Evolutionary conservation across 2,329 filamentous ascomycete genomes (phyloP).

Genomic region (Neurospora crassa): DNA sequence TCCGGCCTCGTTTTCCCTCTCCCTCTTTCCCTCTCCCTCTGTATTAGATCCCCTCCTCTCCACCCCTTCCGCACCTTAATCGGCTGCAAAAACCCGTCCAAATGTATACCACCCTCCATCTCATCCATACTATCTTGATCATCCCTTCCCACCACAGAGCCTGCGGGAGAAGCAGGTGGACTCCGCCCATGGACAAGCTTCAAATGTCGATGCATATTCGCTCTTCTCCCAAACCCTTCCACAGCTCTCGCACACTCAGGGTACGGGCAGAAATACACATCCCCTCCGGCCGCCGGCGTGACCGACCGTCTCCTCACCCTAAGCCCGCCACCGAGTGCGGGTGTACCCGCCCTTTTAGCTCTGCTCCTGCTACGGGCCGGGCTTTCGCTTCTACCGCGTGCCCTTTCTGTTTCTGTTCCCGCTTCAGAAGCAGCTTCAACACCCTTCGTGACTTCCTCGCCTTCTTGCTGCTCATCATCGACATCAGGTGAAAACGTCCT

Average conservation of each 20-base stretch:
- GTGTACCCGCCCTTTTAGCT: neutral
- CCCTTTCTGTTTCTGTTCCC: neutral
- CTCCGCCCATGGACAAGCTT: conserved; percentile 16
- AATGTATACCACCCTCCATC: conserved; percentile 53
- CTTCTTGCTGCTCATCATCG: neutral
- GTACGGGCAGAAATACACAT: conserved; percentile 26
- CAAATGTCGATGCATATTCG: conserved; percentile 33
- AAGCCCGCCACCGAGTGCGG: neutral
- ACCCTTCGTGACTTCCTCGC: neutral
- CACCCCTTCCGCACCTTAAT: conserved; percentile 41
- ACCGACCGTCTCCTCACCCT: conserved; percentile 12
- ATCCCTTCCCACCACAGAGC: conserved; percentile 34
- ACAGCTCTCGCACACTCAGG: conserved; percentile 25
- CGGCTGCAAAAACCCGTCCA: conserved; percentile 56
- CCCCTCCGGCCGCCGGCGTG: conserved; percentile 7
- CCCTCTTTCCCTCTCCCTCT: conserved; percentile 1
- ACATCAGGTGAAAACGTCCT: neutral
- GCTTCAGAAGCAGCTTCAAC: neutral
- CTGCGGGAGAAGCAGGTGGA: conserved; percentile 20
- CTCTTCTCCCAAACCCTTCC: conserved; percentile 27
- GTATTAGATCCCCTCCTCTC: conserved; percentile 28
- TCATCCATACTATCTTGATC: conserved; percentile 38
- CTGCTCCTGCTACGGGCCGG: neutral
- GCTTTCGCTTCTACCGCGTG: neutral
- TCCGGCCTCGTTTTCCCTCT: neutral